Evolutionary conservation across 352 stramenopile species (phyloP).

Genomic region (Saprolegnia diclina): DNA sequence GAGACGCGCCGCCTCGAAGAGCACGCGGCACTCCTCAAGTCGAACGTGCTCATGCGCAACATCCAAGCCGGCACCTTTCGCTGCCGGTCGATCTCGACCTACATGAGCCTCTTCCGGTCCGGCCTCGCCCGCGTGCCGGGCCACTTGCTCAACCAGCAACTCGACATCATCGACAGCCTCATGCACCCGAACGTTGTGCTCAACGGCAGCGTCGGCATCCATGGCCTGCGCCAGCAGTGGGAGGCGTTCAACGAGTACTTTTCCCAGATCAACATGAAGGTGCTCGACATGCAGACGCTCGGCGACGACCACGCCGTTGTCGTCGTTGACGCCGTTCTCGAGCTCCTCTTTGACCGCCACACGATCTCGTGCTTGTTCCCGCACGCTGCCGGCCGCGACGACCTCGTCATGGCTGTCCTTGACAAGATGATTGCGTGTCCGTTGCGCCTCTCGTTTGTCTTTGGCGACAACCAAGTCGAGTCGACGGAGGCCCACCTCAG

Average conservation of each 20-base stretch:
- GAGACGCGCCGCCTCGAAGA: constrained; percentile 11
- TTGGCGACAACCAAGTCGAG: constrained; percentile 15
- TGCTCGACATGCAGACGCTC: background rate
- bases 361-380: constrained; percentile 18
- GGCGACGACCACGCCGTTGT: constrained; percentile 20
- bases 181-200: background rate
- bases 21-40: constrained; percentile 12
- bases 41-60: constrained; percentile 3
- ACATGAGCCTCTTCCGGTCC: constrained; percentile 15
- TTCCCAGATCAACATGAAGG: constrained; percentile 8
- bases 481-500: constrained; percentile 19
- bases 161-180: constrained; percentile 6
- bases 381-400: background rate
- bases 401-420: constrained; percentile 6
- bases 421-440: background rate
- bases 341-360: constrained; percentile 12
- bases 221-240: constrained; percentile 22
- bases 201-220: constrained; percentile 16
- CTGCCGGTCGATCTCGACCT: constrained; percentile 22
- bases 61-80: constrained; percentile 16
- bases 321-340: background rate
- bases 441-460: constrained; percentile 18
- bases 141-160: constrained; percentile 8
- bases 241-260: constrained; percentile 12
- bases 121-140: constrained; percentile 3